A percentile compares a stretch with the other conserved stretches of the same genome.
Evolutionary conservation across 139 green algal species (phyloP).

Genomic region (Chlamydomonas schloesseri): DNA sequence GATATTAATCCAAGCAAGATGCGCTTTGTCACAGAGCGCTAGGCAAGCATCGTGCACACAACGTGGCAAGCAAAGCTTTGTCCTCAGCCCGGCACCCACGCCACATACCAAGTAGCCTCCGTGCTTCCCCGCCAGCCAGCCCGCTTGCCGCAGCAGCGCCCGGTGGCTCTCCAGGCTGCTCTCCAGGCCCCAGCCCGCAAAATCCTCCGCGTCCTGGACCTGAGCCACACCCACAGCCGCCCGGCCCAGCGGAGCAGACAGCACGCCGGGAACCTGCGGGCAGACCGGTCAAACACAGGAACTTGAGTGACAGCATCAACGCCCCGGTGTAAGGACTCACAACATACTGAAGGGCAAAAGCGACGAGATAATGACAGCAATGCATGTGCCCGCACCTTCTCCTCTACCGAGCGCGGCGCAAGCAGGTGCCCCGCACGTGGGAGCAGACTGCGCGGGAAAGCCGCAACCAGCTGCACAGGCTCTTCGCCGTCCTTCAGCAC

Average conservation of each 20-base stretch:
- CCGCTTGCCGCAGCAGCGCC: background rate
- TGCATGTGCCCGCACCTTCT: background rate
- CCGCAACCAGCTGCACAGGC: background rate
- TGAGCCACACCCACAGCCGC: background rate
- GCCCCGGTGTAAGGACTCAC: too few species aligned
- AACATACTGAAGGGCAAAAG: background rate
- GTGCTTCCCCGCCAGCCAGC: background rate
- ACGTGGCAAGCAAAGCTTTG: too few species aligned
- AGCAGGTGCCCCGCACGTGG: background rate
- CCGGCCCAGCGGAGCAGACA: background rate
- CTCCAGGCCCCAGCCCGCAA: constrained; percentile 13
- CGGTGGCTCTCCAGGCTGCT: background rate
- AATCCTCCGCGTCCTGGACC: background rate
- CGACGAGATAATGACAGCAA: background rate
- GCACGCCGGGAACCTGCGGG: background rate
- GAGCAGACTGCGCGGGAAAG: background rate
- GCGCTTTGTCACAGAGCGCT: too few species aligned
- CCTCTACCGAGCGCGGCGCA: background rate
- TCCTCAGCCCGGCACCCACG: too few species aligned
- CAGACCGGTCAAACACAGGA: background rate
- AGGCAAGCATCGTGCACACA: too few species aligned
- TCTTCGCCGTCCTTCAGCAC: background rate
- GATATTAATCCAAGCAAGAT: too few species aligned
- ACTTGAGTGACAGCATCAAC: background rate
- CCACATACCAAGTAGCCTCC: constrained; percentile 2